These are phyloP conservation scores for Aspergillus proliferans DNA, from an alignment of 2,329 filamentous ascomycete genomes.

Conservation along the genomic window DNA sequence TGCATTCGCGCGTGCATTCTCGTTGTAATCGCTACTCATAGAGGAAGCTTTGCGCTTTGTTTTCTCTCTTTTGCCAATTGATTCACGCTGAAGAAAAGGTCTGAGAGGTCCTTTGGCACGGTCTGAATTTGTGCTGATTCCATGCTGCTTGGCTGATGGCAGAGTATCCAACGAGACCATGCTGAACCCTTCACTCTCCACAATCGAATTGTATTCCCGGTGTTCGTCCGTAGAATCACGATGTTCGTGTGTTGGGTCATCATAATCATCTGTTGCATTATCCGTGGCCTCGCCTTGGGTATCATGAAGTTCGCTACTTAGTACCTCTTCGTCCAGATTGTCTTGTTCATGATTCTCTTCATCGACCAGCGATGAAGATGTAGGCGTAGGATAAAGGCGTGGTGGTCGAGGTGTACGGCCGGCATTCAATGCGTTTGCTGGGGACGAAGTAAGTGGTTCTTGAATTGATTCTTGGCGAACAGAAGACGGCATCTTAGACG, in stretches of 20 bases:
- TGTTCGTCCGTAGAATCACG: slow-evolving; percentile 33
- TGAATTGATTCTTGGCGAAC: slow-evolving; percentile 10
- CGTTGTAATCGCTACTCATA: slow-evolving; percentile 13
- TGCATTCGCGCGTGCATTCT: slow-evolving; percentile 9
- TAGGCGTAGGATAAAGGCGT: slow-evolving; percentile 35
- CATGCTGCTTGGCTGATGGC: slow-evolving; percentile 43
- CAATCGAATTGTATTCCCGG: slow-evolving; percentile 48
- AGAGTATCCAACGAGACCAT: slow-evolving; percentile 52
- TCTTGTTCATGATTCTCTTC: slow-evolving; percentile 25
- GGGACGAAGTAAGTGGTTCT: slow-evolving; percentile 18
- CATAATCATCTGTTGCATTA: slow-evolving; percentile 33
- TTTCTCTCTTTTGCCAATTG: slow-evolving; percentile 17
- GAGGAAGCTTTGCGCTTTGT: slow-evolving; percentile 21
- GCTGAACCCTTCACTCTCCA: slow-evolving; percentile 54
- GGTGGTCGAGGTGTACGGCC: slow-evolving; percentile 27
- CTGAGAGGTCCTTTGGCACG: slow-evolving; percentile 20
- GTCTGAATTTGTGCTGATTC: slow-evolving; percentile 28
- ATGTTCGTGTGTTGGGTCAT: no score
- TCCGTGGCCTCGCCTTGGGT: slow-evolving; percentile 4
- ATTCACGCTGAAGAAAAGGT: slow-evolving; percentile 23
- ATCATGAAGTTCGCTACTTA: slow-evolving; percentile 1
- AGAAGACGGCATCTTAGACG: slow-evolving; percentile 30
- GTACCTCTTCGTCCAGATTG: slow-evolving; percentile 1
- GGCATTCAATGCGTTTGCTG: slow-evolving; percentile 28
- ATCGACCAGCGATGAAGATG: slow-evolving; percentile 33